Evolutionary conservation across 73 alveolate species (phyloP).

Genomic region (Symbiodinium pilosum): DNA sequence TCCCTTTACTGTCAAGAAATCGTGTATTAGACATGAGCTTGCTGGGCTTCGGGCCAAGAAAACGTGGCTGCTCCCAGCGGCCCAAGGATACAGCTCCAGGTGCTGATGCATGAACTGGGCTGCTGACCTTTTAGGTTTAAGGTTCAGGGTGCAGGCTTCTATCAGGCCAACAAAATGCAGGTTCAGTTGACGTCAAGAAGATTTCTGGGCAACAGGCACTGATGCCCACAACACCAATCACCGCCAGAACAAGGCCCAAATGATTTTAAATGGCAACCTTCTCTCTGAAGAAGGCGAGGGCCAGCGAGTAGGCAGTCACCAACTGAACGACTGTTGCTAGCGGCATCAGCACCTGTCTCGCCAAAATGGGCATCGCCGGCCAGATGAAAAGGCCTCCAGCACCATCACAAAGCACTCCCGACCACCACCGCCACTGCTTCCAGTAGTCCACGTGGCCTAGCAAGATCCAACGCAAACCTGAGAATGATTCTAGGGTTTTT

Average conservation of each 20-base stretch:
- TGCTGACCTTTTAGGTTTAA: constrained; percentile 48
- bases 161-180: no score
- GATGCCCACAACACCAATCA: constrained; percentile 54
- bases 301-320: constrained; percentile 53
- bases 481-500: no score
- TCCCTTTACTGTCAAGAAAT: no score
- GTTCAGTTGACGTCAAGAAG: no score
- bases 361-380: constrained; percentile 78
- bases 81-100: constrained; percentile 10
- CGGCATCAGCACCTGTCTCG: constrained; percentile 87
- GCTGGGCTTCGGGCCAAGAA: not conserved
- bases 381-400: constrained; percentile 52
- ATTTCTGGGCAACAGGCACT: not conserved
- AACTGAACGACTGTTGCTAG: constrained; percentile 59
- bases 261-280: constrained; percentile 31
- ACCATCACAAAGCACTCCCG: constrained; percentile 70
- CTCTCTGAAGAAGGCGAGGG: constrained; percentile 50
- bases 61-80: constrained; percentile 41
- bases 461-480: not conserved
- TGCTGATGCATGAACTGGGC: constrained; percentile 32
- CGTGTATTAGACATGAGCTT: no score
- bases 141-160: no score
- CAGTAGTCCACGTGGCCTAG: constrained; percentile 62
- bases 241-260: constrained; percentile 44
- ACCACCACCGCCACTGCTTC: constrained; percentile 62